Evolutionary conservation across 495 filamentous ascomycete species (phyloP), one percentile per base, ranked within the genome.

Genomic region (Letharia lupina): DNA sequence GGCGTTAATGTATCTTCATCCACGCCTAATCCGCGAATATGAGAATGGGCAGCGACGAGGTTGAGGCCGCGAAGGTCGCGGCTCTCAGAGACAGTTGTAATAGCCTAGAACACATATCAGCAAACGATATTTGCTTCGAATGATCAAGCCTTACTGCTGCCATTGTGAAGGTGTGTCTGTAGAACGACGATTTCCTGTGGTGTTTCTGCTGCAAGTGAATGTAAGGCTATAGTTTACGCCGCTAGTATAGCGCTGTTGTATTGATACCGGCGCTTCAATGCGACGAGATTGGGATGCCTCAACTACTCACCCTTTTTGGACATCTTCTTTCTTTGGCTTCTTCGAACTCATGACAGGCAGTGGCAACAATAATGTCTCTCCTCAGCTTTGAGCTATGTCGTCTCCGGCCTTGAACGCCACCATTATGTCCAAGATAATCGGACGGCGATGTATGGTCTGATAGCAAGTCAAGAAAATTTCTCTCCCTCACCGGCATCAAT

Each of bases 31-130:
- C 94, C 94, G 69, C 91, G 86, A 70, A 99, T 97, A 77, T 99
- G 95, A 59, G 94, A 97, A 81, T 99, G 94, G 65, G 94, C 95
- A 67, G 94, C 93, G 75, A 98, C 94, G 75, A 98, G 89, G 79
- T 96, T 98, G 71, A 98, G 83, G 60, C 91, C 91, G 66, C 91
- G 87, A 75, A 96, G 87, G 81, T 96, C 92, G 77, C 93, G 96
- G 76, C 85, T 89, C 83, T 98, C 92, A 72, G 91, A 87, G 75
- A 97, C 85, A 68, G 95, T 97, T 66, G 91, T 87, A 76, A 98
- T 96, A 77, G 85, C 85, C 91, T 96, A 52, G 16, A 50, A 15
- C 4, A 4, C 2, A 39, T 15, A 10, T 67, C 60, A 66, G 59
- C 40, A 61, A 15, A 33, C 0, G 2, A 18, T 20, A 3, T 31